Conservation (phyloP, 1,139 yeast species). For the Pichia sp. region DNA sequence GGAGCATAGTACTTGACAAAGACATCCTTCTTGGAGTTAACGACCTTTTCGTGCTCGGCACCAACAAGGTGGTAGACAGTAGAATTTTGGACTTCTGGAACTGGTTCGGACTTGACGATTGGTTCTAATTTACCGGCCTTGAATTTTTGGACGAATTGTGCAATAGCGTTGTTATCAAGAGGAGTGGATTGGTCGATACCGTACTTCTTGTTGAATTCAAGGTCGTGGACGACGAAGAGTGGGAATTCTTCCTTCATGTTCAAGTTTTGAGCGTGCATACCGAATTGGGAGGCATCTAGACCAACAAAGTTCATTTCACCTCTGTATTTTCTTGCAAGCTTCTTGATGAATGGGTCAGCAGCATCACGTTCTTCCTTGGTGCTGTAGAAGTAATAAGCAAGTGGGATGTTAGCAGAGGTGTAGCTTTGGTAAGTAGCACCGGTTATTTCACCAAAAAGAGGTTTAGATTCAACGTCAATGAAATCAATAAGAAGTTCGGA, state of each 20-base stretch:
- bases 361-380: slow-evolving; percentile 61
- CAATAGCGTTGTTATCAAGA: slow-evolving; percentile 41
- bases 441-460: slow-evolving; percentile 86
- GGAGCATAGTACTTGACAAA: slow-evolving; percentile 94
- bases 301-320: slow-evolving; percentile 86
- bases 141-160: slow-evolving; percentile 61
- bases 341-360: slow-evolving; percentile 48
- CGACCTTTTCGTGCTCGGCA: slow-evolving; percentile 69
- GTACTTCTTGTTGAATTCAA: slow-evolving; percentile 63
- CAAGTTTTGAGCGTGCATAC: slow-evolving; percentile 84
- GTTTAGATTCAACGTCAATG: slow-evolving; percentile 67
- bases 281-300: slow-evolving; percentile 75
- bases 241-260: slow-evolving; percentile 88
- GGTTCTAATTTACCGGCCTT: slow-evolving; percentile 64
- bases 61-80: slow-evolving; percentile 81
- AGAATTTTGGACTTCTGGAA: slow-evolving; percentile 75
- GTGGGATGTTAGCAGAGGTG: slow-evolving; percentile 68
- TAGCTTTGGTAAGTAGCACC: slow-evolving; percentile 77
- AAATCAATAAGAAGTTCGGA: slow-evolving; percentile 46
- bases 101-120: slow-evolving; percentile 76
- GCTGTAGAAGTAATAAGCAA: slow-evolving; percentile 84
- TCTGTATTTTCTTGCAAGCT: slow-evolving; percentile 69
- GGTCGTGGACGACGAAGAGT: slow-evolving; percentile 82
- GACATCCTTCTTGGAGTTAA: slow-evolving; percentile 77
- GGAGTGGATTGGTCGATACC: slow-evolving; percentile 46